Percentiles rank a stretch among this genome's conserved stretches.
These are phyloP conservation scores for Kwoniella shivajii DNA, from an alignment of 1,284 basidiomycete genomes.

Conservation along the genomic window DNA sequence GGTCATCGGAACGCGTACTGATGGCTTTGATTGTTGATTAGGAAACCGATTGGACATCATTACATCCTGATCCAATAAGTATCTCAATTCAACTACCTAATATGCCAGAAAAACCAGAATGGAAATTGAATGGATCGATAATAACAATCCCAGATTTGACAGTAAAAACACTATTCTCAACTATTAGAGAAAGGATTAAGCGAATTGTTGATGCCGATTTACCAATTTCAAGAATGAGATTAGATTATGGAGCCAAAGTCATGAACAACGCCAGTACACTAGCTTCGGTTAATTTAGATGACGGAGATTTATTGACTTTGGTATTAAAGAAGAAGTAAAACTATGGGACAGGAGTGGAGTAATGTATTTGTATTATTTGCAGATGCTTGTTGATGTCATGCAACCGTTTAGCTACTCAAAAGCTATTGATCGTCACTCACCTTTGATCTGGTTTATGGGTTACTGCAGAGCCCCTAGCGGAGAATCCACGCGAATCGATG, in stretches of 20 bases:
- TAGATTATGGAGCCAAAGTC: constrained; percentile 77
- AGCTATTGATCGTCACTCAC: too few relatives aligned
- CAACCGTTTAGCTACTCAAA: too few relatives aligned
- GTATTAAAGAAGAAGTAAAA: constrained; percentile 66
- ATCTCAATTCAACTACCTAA: constrained; percentile 76
- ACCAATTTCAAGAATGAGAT: constrained; percentile 73
- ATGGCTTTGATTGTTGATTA: constrained; percentile 21
- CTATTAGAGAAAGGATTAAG: constrained; percentile 81
- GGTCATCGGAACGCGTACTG: constrained; percentile 8
- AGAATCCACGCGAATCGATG: too few relatives aligned
- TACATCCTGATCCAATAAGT: constrained; percentile 86
- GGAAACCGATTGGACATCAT: constrained; percentile 74
- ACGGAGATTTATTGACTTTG: constrained; percentile 77
- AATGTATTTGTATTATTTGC: too few relatives aligned
- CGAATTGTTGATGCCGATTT: constrained; percentile 72
- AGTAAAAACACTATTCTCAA: constrained; percentile 77
- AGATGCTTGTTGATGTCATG: too few relatives aligned
- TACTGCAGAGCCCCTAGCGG: too few relatives aligned
- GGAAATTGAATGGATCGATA: constrained; percentile 80
- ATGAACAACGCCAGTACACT: constrained; percentile 81
- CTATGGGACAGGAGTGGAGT: too few relatives aligned
- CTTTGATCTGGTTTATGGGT: too few relatives aligned
- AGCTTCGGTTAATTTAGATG: constrained; percentile 83
- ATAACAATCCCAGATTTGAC: constrained; percentile 77
- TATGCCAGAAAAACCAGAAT: constrained; percentile 79